Evolutionary conservation across 2,329 filamentous ascomycete genomes (phyloP).

Genomic region (Fusarium vanettenii): DNA sequence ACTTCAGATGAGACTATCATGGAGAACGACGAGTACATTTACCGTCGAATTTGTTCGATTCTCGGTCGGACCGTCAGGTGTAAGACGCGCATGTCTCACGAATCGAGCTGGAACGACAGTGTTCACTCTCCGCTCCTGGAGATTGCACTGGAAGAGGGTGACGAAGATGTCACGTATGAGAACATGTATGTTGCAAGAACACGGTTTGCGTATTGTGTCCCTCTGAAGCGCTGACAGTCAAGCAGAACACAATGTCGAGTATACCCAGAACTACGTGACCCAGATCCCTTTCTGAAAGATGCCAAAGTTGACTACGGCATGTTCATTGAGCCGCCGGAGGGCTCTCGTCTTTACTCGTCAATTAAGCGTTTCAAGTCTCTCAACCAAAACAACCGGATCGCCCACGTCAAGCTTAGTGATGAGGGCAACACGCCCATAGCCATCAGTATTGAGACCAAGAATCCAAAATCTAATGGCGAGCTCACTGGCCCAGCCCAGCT

Average conservation of each 20-base stretch:
- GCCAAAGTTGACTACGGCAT: slow-evolving; percentile 4
- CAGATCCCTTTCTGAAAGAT: not conserved
- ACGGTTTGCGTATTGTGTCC: not conserved
- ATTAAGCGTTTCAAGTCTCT: not conserved
- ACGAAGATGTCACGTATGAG: not conserved
- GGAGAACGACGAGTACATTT: slow-evolving; percentile 9
- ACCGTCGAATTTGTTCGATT: slow-evolving; percentile 1
- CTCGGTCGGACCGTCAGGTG: slow-evolving; percentile 1
- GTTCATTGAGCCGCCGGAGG: not conserved
- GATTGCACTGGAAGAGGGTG: not conserved
- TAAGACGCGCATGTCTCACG: slow-evolving; percentile 3
- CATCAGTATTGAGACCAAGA: slow-evolving; percentile 1
- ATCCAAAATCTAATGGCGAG: not conserved
- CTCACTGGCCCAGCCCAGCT: not conserved
- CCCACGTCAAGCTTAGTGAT: slow-evolving; percentile 2
- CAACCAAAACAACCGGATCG: not conserved
- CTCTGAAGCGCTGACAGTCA: not conserved
- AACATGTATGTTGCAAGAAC: not conserved
- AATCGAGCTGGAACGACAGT: slow-evolving; percentile 10
- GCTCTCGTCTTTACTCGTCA: not conserved
- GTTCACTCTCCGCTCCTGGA: slow-evolving; percentile 9
- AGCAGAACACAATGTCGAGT: no score
- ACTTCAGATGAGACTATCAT: not conserved
- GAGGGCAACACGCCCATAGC: not conserved
- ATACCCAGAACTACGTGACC: not conserved